Evolutionary conservation across 1,139 yeast species (phyloP), one percentile per base, ranked within the genome.

Genomic region (Blastobotrys persicus): DNA sequence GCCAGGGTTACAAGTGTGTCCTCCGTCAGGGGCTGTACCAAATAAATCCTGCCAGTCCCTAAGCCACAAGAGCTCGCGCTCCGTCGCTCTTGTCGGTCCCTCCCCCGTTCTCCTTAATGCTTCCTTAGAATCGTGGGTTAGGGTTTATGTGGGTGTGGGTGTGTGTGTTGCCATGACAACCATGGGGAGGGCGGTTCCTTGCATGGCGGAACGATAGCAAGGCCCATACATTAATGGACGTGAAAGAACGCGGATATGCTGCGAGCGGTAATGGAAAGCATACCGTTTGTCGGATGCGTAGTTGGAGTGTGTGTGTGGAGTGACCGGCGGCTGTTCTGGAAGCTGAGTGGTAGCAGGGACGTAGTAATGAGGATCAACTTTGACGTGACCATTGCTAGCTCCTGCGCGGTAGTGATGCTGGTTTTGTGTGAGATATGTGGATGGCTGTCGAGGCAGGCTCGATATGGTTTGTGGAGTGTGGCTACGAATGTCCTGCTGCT

Each of bases 381-480:
- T 40, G 56, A 55, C 31, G 14, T 51, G n/a, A 56, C 67, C 2
- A 42, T 62, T 13, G 53, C 57, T 3, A 46, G 56, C 37, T 54
- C 66, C 1, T 49, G 58, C 11, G 59, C 66, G 16, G 56, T 70
- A 12, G 66, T 68, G 31, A 66, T 66, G 55, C 64, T 71, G 31
- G 73, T 70, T 5, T 58, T 72, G 35, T 71, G 74, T 54, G 75
- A 71, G 51, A 68, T 72, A 14, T 60, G 66, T 44, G 66, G 66
- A 51, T 62, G 70, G 65, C 57, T 66, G 13, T 54, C 57, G 31
- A 54, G 63, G 9, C 55, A 50, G 11, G 55, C 61, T 7, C 57
- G 72, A 9, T 53, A 56, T 4, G 23, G 55, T 5, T 61, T 69
- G 14, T 72, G 76, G 76, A 57, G 57, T 37, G 42, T 59, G 28